These are phyloP conservation scores for Hippophae tibetana DNA, from an alignment of 306 rosid genomes.

Conservation along the genomic window DNA sequence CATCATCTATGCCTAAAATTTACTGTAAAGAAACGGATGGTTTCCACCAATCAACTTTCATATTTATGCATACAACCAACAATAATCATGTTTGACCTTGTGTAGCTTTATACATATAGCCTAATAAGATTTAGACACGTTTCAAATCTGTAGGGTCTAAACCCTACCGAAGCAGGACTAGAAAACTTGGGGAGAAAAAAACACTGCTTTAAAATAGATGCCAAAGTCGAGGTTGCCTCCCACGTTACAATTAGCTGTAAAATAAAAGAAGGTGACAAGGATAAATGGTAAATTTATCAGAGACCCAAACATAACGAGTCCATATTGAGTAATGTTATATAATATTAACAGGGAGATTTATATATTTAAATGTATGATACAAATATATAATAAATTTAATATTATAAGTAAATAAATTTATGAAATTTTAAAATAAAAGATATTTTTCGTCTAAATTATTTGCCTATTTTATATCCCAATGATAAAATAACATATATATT, in stretches of 20 bases:
- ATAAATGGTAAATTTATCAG: not conserved
- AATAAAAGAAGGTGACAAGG: conserved; percentile 1
- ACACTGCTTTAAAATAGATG: conserved; percentile 3
- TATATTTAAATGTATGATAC: too few species aligned
- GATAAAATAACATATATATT: too few species aligned
- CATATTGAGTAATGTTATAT: too few species aligned
- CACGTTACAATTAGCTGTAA: conserved; percentile 28
- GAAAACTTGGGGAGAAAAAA: not conserved
- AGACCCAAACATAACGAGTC: too few species aligned
- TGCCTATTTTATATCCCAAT: too few species aligned
- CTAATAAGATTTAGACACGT: not conserved
- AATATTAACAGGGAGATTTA: too few species aligned
- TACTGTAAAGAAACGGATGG: not conserved
- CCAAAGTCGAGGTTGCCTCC: conserved; percentile 35
- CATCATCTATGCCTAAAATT: not conserved
- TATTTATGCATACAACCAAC: not conserved
- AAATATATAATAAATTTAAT: too few species aligned
- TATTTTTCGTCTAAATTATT: too few species aligned
- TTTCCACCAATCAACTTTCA: not conserved
- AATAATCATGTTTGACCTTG: not conserved
- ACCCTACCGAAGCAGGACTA: not conserved
- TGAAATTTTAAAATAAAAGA: too few species aligned
- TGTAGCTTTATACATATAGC: not conserved
- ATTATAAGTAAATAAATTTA: too few species aligned
- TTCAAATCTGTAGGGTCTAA: not conserved